Conservation (phyloP, 2,329 filamentous ascomycete genomes). For the Fusarium pininemorale region DNA sequence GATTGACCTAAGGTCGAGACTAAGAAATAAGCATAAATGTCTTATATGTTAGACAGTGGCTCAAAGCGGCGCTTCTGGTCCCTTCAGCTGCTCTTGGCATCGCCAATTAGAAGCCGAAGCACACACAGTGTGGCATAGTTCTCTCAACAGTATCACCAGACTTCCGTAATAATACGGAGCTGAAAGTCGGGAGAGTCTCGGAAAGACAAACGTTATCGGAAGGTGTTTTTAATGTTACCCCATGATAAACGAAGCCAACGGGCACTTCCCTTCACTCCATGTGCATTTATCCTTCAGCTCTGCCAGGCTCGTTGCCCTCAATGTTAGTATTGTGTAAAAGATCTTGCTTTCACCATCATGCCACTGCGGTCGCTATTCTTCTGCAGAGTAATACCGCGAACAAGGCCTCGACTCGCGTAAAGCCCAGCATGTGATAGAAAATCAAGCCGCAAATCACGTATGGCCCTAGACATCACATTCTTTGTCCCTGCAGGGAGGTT, state of each 20-base stretch:
- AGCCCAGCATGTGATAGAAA: no score
- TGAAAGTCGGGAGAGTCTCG: neutral
- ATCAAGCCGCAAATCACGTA: neutral
- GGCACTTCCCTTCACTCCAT: neutral
- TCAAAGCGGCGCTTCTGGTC: no score
- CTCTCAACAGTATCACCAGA: neutral
- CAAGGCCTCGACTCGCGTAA: no score
- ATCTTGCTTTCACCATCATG: neutral
- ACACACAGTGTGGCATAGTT: neutral
- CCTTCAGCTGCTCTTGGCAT: neutral
- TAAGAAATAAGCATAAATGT: neutral
- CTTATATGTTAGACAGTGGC: neutral
- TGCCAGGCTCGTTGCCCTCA: neutral
- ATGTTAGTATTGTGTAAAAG: neutral
- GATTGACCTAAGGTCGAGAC: neutral
- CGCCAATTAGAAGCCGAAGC: neutral
- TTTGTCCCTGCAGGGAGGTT: neutral
- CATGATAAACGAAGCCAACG: neutral
- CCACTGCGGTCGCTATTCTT: neutral
- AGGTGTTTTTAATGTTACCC: neutral
- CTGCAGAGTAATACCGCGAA: neutral
- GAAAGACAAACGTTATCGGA: neutral
- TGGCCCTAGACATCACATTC: neutral
- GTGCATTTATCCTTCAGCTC: rapidly evolving
- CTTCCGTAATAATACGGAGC: neutral